Evolutionary conservation across 164 flowering plant species (phyloP), one percentile per base, ranked within the genome.

Genomic region (Piper longum): DNA sequence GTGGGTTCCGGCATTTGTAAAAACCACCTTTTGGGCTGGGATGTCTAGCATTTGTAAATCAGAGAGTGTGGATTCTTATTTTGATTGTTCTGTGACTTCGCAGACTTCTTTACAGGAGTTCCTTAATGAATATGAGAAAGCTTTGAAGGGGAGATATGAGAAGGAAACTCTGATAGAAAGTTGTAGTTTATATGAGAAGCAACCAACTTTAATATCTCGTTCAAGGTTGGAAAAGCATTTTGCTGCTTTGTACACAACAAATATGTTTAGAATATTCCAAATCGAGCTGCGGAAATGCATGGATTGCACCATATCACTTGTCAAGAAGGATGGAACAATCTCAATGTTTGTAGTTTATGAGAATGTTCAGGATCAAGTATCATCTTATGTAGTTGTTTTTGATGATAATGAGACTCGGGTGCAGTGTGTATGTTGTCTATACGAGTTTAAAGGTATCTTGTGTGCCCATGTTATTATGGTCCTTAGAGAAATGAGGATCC

Each of bases 171-270:
- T 26, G 36, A 26, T 57, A 57, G 67, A 41, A 43, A 48, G 58
- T 65, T 65, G 45, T n/a, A 56, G 45, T 7, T 41, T 62, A 26
- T 42, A 57, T 48, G 56, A 65, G 41, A 65, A 43, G 55, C 39
- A 41, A 16, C 67, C 67, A 12, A 36, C 43, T 26, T 3, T 65
- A 43, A 56, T 60, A 7, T 57, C 62, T 9, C 36, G 43, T 36
- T 86, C 88, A 8, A 89, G 92, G 7, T 82, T 87, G 87, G 97
- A 90, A 69, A 83, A 80, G 69, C 97, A 90, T 69, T 87, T 85
- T 26, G 87, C 95, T 48, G 72, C 66, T 65, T 72, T 80, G 39
- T 90, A 81, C 61, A 88, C 97, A 3, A 78, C 75, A 66, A 86
- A 72, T 73, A 73, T 88, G 51, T 90, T 88, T 64, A 64, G 76